Evolutionary conservation across 1,284 basidiomycete species (phyloP), one percentile per base, ranked within the genome.

Genomic region (Cutaneotrichosporon spelunceum): DNA sequence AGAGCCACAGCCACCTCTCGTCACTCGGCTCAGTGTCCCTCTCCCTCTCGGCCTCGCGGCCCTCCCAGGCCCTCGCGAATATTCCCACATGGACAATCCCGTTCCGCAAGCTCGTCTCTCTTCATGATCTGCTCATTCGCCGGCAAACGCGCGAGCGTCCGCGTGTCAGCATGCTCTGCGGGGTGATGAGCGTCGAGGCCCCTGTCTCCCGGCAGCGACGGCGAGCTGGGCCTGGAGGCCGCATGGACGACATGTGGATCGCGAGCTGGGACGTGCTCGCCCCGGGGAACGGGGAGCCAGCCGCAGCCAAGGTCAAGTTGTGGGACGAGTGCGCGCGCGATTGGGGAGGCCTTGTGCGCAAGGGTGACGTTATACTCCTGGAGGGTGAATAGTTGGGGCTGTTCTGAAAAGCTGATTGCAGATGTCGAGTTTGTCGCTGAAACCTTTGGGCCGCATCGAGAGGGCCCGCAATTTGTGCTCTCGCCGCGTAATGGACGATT

Each of bases 311-410:
- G 9, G 73, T 78, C 23, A 70, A 68, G 55, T 62, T 76, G 5
- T 76, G 73, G 72, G 71, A 70, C 16, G 58, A 64, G 24, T 69
- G 67, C 33, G 76, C 74, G 10, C 57, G 61, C 42, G 70, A 74
- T 7, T 73, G 65, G 68, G 70, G 70, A 4, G 68, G 66, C 3
- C 64, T 6, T 13, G 64, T 74, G 33, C 63, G 73, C 34, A 66
- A 68, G 53, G 76, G 76, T 2, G 76, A 78, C 60, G 71, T 76
- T 0, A 64, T 76, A 7, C 53, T 75, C 10, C 61, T 77, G 0
- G 69, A 74, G 53, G 70, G 76, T 77, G 54, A 62, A 72, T 69
- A 13, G 16, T 8, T 33, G 27, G n/a, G 11, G 21, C 9, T n/a
- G 21, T 26, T 27, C 14, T 19, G 4, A 21, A 44, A 39, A n/a